phyloP scores from a whole-genome alignment of 257 asterid species.

The Solanum pimpinellifolium region DNA sequence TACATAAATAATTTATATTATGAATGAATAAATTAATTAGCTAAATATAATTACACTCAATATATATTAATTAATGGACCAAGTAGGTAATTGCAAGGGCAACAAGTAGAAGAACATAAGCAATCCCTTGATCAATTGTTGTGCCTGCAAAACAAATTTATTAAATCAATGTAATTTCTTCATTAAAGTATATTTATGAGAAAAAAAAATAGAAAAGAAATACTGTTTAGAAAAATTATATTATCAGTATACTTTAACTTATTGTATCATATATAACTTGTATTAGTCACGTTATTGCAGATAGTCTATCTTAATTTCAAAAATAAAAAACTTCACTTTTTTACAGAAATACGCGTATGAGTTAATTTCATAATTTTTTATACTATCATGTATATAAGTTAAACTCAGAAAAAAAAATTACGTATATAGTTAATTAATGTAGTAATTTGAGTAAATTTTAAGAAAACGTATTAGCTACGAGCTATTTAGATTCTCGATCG shows the following conservation, averaged over 20 bases:
- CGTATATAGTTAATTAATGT: background rate
- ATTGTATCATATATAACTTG: no score
- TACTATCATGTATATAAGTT: background rate
- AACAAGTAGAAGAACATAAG: conserved; percentile 36
- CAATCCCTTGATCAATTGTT: conserved; percentile 63
- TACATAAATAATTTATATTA: conserved; percentile 6
- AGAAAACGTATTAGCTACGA: background rate
- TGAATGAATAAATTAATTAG: background rate
- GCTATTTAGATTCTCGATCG: background rate
- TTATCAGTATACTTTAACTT: background rate
- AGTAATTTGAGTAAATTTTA: no score
- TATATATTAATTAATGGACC: conserved; percentile 19
- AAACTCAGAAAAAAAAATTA: no score
- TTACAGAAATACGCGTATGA: no score
- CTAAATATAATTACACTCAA: background rate
- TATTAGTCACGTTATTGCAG: background rate
- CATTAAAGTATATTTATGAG: background rate
- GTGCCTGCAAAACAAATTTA: conserved; percentile 30
- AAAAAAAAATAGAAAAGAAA: background rate
- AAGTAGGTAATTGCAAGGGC: conserved; percentile 60
- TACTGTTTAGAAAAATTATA: background rate
- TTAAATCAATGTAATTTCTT: background rate
- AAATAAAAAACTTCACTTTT: no score
- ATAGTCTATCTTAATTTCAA: background rate
- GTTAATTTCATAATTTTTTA: background rate